These are phyloP conservation scores for Pinguiococcus pyrenoidosus DNA, from an alignment of 108 stramenopile species.

Conservation along the genomic window DNA sequence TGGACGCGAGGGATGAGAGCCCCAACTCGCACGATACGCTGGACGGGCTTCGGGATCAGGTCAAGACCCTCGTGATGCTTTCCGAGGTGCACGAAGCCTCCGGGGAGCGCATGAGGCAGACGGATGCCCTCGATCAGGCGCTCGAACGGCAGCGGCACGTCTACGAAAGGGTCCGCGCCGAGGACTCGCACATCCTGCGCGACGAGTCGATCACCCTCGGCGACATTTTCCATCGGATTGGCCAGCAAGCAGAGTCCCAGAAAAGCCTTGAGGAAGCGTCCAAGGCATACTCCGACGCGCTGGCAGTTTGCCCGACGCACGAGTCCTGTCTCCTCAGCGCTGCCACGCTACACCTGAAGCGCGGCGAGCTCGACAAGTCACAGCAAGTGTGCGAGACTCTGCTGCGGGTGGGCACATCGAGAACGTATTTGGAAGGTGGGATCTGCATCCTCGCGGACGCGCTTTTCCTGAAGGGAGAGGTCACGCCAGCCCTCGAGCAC, in stretches of 20 bases:
- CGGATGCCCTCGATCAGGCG: neutral
- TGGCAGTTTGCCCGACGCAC: conserved; percentile 6
- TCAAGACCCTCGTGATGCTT: neutral
- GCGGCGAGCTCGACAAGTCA: conserved; percentile 26
- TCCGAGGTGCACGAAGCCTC: neutral
- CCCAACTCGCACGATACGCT: too few relatives aligned
- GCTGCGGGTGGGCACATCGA: conserved; percentile 14
- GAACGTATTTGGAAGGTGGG: conserved; percentile 26
- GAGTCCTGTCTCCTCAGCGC: conserved; percentile 29
- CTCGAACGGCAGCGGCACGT: neutral
- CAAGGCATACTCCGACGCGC: conserved; percentile 18
- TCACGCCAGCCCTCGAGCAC: conserved; percentile 28
- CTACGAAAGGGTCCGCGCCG: neutral
- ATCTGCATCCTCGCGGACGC: conserved; percentile 40
- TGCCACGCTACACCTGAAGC: conserved; percentile 24
- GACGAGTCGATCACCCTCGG: neutral
- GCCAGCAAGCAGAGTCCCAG: conserved; percentile 2
- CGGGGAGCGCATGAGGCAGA: neutral
- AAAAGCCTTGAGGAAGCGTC: conserved; percentile 13
- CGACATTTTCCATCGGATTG: conserved; percentile 13
- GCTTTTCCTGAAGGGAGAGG: conserved; percentile 12
- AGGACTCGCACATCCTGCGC: neutral
- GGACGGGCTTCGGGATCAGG: neutral
- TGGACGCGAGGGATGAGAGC: too few relatives aligned
- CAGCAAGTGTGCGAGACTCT: conserved; percentile 19